Conservation (phyloP, 805 yeast genomes). For the Pichia nanzhaoensis region DNA sequence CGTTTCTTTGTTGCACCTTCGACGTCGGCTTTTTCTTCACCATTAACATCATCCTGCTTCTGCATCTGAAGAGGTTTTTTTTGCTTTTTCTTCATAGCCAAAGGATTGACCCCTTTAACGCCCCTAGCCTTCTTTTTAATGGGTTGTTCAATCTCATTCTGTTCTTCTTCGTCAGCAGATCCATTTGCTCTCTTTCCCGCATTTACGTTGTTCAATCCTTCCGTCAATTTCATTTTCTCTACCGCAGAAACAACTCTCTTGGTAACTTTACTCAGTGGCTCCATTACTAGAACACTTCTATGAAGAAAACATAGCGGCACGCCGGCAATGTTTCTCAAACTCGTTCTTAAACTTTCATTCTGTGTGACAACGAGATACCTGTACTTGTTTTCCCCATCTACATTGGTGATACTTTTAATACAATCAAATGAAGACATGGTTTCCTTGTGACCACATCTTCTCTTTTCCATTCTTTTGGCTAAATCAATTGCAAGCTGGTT, state of each 20-base stretch:
- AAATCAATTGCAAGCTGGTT: slow-evolving; percentile 71
- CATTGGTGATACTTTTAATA: slow-evolving; percentile 57
- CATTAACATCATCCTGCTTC: background rate
- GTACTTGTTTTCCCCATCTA: slow-evolving; percentile 79
- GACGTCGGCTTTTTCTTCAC: background rate
- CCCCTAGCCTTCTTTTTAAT: slow-evolving; percentile 24
- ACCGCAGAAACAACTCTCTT: slow-evolving; percentile 38
- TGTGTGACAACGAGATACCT: slow-evolving; percentile 88
- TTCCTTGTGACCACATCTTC: slow-evolving; percentile 77
- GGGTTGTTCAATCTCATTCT: slow-evolving; percentile 12
- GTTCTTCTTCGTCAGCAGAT: slow-evolving; percentile 18
- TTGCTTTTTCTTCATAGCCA: slow-evolving; percentile 78
- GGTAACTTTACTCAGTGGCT: slow-evolving; percentile 78
- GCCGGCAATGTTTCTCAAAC: slow-evolving; percentile 75
- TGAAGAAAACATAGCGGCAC: slow-evolving; percentile 84
- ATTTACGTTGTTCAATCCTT: slow-evolving; percentile 67
- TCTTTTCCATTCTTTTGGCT: slow-evolving; percentile 82
- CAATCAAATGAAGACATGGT: slow-evolving; percentile 63
- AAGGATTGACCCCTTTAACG: slow-evolving; percentile 82
- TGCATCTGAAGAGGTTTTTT: slow-evolving; percentile 6
- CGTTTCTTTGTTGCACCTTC: background rate
- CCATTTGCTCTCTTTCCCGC: slow-evolving; percentile 37
- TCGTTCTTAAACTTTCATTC: slow-evolving; percentile 58
- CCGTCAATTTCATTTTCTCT: slow-evolving; percentile 64
- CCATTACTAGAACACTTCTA: slow-evolving; percentile 93